Conservation (phyloP, 169 alveolate species). For the Condylostoma magnum region DNA sequence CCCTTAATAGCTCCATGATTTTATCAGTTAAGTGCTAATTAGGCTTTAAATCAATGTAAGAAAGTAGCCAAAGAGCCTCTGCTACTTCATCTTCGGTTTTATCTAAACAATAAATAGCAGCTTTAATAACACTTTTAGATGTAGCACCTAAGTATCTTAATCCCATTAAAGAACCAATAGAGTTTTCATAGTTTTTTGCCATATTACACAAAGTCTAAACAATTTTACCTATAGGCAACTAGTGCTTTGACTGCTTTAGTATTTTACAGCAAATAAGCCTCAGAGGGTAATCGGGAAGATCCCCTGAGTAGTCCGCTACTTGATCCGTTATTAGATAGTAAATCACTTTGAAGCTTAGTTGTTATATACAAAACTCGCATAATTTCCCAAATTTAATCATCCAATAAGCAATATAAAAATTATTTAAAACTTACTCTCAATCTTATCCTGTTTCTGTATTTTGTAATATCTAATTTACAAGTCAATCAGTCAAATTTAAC, state of each 20-base stretch:
- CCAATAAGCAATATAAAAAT: neutral
- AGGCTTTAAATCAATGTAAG: neutral
- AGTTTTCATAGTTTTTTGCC: neutral
- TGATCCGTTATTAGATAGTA: neutral
- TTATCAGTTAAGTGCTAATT: neutral
- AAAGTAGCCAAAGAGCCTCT: slow-evolving; percentile 7
- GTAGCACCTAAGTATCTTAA: neutral
- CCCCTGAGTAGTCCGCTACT: slow-evolving; percentile 22
- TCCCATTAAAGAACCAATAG: slow-evolving; percentile 8
- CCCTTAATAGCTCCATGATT: neutral
- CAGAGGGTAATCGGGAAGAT: slow-evolving; percentile 23
- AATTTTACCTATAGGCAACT: neutral
- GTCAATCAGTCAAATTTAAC: neutral
- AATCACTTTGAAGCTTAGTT: neutral
- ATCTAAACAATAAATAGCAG: neutral
- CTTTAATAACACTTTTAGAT: neutral
- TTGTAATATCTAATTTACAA: neutral
- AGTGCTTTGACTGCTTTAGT: neutral
- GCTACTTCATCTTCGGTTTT: neutral
- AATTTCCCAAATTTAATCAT: neutral
- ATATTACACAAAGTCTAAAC: neutral
- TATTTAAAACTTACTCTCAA: neutral
- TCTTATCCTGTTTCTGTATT: neutral
- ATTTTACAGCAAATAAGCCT: neutral
- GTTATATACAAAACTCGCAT: slow-evolving; percentile 22